phyloP scores from a whole-genome alignment of 2,329 filamentous ascomycete genomes.

The Aspergillus sp. region DNA sequence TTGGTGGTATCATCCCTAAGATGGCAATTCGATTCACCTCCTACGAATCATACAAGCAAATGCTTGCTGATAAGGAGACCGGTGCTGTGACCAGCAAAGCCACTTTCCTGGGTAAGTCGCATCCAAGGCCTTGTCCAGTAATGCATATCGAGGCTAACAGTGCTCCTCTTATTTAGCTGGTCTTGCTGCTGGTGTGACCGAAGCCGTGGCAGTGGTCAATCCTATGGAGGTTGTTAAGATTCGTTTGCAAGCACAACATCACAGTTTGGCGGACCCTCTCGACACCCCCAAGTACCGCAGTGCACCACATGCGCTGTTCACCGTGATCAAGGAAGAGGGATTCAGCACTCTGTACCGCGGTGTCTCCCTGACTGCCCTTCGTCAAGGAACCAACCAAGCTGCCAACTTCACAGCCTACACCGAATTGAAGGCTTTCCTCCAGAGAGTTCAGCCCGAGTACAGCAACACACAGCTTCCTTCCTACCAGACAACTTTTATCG shows the following conservation, averaged over 20 bases:
- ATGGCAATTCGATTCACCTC: slow-evolving; percentile 99
- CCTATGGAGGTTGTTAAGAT: slow-evolving; percentile 99
- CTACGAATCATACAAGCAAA: slow-evolving; percentile 92
- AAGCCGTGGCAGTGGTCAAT: slow-evolving; percentile 93
- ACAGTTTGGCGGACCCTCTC: slow-evolving; percentile 95
- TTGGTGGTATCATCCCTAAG: slow-evolving; percentile 96
- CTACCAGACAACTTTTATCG: slow-evolving; percentile 90
- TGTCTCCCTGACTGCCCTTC: slow-evolving; percentile 86
- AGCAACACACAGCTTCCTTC: slow-evolving; percentile 68
- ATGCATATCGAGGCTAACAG: slow-evolving; percentile 5
- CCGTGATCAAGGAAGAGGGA: slow-evolving; percentile 89
- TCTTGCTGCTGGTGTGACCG: slow-evolving; percentile 88
- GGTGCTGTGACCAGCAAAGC: slow-evolving; percentile 69
- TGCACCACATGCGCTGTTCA: slow-evolving; percentile 79
- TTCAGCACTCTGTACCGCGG: slow-evolving; percentile 85
- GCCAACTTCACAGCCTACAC: slow-evolving; percentile 98
- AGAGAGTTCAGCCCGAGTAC: slow-evolving; percentile 71
- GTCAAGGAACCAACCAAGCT: slow-evolving; percentile 96
- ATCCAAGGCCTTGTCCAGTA: background rate
- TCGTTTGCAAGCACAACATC: slow-evolving; percentile 94
- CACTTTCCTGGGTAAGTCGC: slow-evolving; percentile 67
- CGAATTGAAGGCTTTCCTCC: slow-evolving; percentile 81
- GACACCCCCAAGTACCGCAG: slow-evolving; percentile 97
- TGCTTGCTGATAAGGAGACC: slow-evolving; percentile 68
- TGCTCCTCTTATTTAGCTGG: slow-evolving; percentile 61